phyloP scores from a whole-genome alignment of 441 rosid genomes.

The Populus hybrid region DNA sequence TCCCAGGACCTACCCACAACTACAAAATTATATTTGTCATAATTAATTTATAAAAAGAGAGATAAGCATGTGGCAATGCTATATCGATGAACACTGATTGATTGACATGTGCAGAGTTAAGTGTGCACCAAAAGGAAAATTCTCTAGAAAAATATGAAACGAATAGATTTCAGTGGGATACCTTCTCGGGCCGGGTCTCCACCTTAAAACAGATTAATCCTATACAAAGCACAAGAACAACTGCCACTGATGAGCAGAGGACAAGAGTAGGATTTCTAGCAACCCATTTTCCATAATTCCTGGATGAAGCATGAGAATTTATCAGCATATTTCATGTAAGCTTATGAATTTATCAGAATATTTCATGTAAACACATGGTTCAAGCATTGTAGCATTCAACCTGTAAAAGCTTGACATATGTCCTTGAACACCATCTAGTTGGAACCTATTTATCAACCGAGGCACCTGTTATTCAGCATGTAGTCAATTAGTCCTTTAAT shows the following conservation, averaged over 20 bases:
- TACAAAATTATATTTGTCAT: conserved; percentile 18
- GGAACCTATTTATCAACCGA: conserved; percentile 39
- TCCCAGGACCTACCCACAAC: conserved; percentile 97
- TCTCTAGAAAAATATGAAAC: neutral
- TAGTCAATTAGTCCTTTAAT: neutral
- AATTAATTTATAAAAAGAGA: neutral
- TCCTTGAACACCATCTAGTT: conserved; percentile 73
- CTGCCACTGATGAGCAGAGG: conserved; percentile 54
- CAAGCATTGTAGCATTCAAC: conserved; percentile 26
- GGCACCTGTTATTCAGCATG: conserved; percentile 27
- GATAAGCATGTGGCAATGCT: neutral
- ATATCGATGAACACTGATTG: neutral
- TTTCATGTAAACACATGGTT: neutral
- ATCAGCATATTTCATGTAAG: conserved; percentile 1
- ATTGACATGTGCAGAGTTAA: neutral
- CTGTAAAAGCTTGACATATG: conserved; percentile 72
- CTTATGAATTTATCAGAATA: neutral
- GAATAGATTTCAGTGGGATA: conserved; percentile 25
- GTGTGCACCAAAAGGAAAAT: neutral
- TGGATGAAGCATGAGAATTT: conserved; percentile 32
- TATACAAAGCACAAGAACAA: conserved; percentile 71
- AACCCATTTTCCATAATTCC: conserved; percentile 85
- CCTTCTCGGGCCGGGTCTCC: conserved; percentile 96
- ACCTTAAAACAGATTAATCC: conserved; percentile 82
- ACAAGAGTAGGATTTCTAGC: conserved; percentile 79